Conservation (phyloP, 495 filamentous ascomycete species). For the Aspergillus haitiensis region DNA sequence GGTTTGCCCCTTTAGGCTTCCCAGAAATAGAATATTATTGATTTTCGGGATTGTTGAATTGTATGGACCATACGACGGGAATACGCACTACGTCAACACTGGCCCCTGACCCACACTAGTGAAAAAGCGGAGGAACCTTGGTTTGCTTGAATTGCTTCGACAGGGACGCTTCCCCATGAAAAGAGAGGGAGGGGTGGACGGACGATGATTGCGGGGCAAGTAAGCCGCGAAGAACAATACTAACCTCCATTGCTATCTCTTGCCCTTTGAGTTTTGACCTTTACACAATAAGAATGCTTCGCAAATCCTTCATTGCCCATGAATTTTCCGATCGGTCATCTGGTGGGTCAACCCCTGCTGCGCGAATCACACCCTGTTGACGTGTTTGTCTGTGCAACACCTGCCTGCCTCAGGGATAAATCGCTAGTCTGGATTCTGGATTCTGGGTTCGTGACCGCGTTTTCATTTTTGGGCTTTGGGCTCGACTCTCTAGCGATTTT, state of each 20-base stretch:
- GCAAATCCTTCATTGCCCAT: neutral
- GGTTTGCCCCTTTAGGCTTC: too few relatives aligned
- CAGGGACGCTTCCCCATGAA: too few relatives aligned
- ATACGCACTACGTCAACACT: too few relatives aligned
- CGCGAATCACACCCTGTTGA: neutral
- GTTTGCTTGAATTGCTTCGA: too few relatives aligned
- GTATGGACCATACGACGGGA: too few relatives aligned
- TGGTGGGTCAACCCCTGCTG: neutral
- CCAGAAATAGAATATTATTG: too few relatives aligned
- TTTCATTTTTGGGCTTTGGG: neutral
- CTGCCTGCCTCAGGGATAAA: neutral
- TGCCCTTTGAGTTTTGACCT: neutral
- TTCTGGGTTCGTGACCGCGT: neutral
- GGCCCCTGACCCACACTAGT: too few relatives aligned
- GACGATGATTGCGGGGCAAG: neutral
- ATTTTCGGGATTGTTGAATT: too few relatives aligned
- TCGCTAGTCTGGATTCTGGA: neutral
- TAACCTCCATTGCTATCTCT: neutral
- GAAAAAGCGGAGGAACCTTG: too few relatives aligned
- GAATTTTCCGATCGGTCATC: neutral
- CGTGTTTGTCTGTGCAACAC: neutral
- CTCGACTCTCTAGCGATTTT: neutral
- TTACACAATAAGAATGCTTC: slow-evolving; percentile 2
- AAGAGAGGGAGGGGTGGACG: too few relatives aligned
- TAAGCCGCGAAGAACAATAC: neutral